Evolutionary conservation across 2,329 filamentous ascomycete species (phyloP), one percentile per base, ranked within the genome.

Genomic region (Xylariaceae sp.): DNA sequence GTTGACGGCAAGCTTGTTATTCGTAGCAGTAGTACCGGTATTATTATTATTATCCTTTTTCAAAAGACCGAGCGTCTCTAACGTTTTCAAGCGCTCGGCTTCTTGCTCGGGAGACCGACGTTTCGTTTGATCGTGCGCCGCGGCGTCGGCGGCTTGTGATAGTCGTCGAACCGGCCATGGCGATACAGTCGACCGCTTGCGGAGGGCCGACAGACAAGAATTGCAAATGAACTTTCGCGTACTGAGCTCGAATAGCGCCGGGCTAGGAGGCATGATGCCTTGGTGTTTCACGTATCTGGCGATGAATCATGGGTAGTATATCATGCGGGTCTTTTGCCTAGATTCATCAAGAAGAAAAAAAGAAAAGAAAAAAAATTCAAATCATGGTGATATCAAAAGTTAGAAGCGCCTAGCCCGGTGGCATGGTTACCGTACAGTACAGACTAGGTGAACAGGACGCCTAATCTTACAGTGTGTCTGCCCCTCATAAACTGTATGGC

Each of bases 1-100:
- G 6, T 73, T 71, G 8, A 80, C 70, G 2, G 69, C 59, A 5
- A 64, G 44, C 53, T 64, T 60, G 39, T 35, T 12, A 42, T 31
- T 8, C 6, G 59, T 19, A 19, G 19, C 19, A 19, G 19, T 19
- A 19, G 19, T 19, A 19, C 19, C 19, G 19, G 19, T 19, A 19
- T 19, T 19, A 19, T 19, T 19, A 19, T 19, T 19, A 19, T 19
- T 54, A 8, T 50, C 53, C 6, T 65, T 59, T 34, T 58, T 59
- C 5, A 65, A 47, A 7, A 72, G 64, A 6, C 68, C 68, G 2
- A 70, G 56, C 2, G 60, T 37, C 42, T 62, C 54, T 12, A 70
- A 45, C 2, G 64, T 64, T 46, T 65, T 66, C 26, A 60, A 56
- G 6, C 67, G 67, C 46, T 70, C 67, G 41, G 53, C 51, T 29